phyloP scores from a whole-genome alignment of 495 filamentous ascomycete species.

The Penicillium maclennaniae region DNA sequence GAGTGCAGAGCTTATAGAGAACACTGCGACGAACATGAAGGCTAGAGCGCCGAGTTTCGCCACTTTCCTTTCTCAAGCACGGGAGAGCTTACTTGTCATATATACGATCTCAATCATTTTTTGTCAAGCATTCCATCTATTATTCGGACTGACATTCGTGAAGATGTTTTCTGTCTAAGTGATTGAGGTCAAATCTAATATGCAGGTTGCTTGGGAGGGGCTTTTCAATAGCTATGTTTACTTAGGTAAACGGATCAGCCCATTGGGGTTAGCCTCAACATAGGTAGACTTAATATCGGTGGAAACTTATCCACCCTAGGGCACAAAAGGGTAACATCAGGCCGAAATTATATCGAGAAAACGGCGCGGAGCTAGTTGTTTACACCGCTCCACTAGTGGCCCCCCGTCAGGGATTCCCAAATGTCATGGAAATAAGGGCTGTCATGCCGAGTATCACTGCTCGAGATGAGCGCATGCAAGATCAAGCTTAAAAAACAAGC shows the following conservation, averaged over 20 bases:
- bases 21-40: constrained; percentile 43
- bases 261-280: not conserved
- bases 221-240: not conserved
- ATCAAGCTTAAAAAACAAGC: not conserved
- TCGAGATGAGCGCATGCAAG: not conserved
- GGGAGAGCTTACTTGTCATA: too few species aligned
- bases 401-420: not conserved
- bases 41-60: constrained; percentile 39
- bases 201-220: not conserved
- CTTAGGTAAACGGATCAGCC: not conserved
- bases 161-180: not conserved
- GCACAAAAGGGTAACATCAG: not conserved
- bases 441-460: not conserved
- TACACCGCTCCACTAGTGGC: not conserved
- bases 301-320: not conserved
- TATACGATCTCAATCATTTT: too few species aligned
- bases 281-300: not conserved
- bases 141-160: too few species aligned
- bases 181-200: not conserved
- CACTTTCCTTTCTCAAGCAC: not conserved
- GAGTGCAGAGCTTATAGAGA: constrained; percentile 18
- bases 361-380: not conserved
- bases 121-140: too few species aligned
- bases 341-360: not conserved
- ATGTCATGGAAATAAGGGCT: not conserved